Evolutionary conservation across 164 flowering plant species (phyloP), one percentile per base, ranked within the genome.

Genomic region (grape (Vitis vinifera)): DNA sequence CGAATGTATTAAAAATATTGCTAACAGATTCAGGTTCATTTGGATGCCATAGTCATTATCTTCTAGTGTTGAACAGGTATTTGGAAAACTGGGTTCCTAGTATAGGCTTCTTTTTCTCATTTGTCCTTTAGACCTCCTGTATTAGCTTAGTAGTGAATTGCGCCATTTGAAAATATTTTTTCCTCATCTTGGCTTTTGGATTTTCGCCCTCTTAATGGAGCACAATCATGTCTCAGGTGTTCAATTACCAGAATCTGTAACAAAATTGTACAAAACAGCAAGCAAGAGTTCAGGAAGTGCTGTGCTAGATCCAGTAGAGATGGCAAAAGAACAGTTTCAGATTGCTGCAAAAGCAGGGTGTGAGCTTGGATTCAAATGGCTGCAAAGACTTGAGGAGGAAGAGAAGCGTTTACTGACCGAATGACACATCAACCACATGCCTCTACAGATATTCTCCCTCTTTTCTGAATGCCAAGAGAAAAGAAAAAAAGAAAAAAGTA

Each of bases 321-420:
- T 82, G 85, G 97, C 98, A 19, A 91, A 71, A 63, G 75, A 86
- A 71, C 90, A 86, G 69, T 92, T 94, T 65, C 76, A 87, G 71
- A 81, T 81, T 53, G 98, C 97, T 68, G 97, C 95, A 15, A 81
- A 80, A 60, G 89, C 89, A 31, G 97, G 94, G 63, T 92, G 86
- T 69, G 89, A 91, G 79, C 93, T 94, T 63, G 99, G 95, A 64
- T 75, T 92, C 27, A 85, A 76, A 77, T 94, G 99, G 99, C 75
- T 92, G 72, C 73, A 84, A 66, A 80, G 86, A 61, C 81, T 94
- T 0, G 90, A 86, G 65, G 89, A 89, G 69, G 91, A 82, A 77
- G 92, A 88, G 75, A 79, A 80, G 70, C 86, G 61, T 9, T 50
- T 84, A 55, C 53, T 67, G 62, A 23, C 51, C 1, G 72, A 13